phyloP scores from a whole-genome alignment of 2,329 filamentous ascomycete species.

The Arthrobotrys conoides region DNA sequence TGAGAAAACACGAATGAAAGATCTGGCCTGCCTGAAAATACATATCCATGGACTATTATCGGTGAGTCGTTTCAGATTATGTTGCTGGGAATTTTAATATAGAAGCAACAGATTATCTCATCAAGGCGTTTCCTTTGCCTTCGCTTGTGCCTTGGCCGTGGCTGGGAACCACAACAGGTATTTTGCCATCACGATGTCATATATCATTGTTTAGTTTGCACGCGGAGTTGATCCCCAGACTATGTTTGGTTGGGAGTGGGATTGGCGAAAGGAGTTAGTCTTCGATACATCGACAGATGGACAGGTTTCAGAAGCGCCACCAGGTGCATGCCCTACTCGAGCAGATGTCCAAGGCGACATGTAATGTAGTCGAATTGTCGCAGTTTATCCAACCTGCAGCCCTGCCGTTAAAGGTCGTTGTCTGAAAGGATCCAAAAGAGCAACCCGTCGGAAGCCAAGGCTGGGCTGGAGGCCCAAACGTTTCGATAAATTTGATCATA shows the following conservation, averaged over 20 bases:
- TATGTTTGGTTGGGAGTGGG: no score
- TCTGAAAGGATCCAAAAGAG: conserved; percentile 38
- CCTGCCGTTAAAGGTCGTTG: conserved; percentile 6
- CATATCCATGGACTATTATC: conserved; percentile 12
- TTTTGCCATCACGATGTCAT: conserved; percentile 45
- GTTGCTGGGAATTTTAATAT: conserved; percentile 20
- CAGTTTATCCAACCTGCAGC: conserved; percentile 20
- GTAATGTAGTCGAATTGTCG: not conserved
- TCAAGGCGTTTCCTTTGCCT: conserved; percentile 27
- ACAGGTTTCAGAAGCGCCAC: not conserved
- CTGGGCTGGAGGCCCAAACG: conserved; percentile 14
- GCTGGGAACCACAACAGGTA: conserved; percentile 7
- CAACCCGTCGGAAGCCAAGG: conserved; percentile 23
- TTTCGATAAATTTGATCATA: not conserved
- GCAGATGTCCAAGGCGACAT: not conserved
- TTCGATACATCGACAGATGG: not conserved
- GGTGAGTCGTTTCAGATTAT: conserved; percentile 46
- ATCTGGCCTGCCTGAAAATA: conserved; percentile 56
- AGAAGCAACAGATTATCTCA: conserved; percentile 27
- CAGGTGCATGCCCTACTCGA: conserved; percentile 1
- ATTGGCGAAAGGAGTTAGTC: no score
- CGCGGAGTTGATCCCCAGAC: no score
- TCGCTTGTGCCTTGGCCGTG: conserved; percentile 43
- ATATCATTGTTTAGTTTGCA: conserved; percentile 34
- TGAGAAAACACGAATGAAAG: conserved; percentile 32